Evolutionary conservation across 2,329 filamentous ascomycete genomes (phyloP).

Genomic region (Talaromyces piceae): DNA sequence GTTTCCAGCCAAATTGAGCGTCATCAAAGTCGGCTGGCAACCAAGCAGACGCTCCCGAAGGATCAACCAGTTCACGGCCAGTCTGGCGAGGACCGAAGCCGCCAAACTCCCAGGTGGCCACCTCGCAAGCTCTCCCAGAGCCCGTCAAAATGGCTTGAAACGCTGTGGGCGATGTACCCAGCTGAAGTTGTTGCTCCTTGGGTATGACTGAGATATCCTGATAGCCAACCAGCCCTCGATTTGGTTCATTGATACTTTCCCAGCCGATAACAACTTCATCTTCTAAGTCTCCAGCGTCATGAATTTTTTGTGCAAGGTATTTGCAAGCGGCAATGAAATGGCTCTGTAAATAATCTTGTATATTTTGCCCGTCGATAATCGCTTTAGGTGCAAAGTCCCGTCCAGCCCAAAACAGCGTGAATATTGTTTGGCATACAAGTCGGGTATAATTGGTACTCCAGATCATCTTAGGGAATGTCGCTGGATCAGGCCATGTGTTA

Average conservation of each 20-base stretch:
- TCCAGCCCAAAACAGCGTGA: slow-evolving; percentile 89
- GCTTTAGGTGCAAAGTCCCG: slow-evolving; percentile 91
- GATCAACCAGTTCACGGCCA: slow-evolving; percentile 74
- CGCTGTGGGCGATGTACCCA: slow-evolving; percentile 85
- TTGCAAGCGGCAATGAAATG: slow-evolving; percentile 77
- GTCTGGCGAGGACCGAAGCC: slow-evolving; percentile 87
- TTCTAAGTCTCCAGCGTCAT: slow-evolving; percentile 78
- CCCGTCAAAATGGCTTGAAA: slow-evolving; percentile 91
- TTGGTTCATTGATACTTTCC: slow-evolving; percentile 95
- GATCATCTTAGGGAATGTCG: slow-evolving; percentile 93
- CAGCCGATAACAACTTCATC: slow-evolving; percentile 85
- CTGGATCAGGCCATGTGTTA: slow-evolving; percentile 81
- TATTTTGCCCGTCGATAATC: slow-evolving; percentile 88
- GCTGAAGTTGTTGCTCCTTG: slow-evolving; percentile 79
- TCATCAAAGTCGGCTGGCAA: slow-evolving; percentile 77
- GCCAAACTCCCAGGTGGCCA: slow-evolving; percentile 90
- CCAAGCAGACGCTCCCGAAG: slow-evolving; percentile 79
- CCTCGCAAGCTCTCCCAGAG: slow-evolving; percentile 82
- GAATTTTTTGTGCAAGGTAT: slow-evolving; percentile 75
- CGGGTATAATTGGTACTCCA: slow-evolving; percentile 97
- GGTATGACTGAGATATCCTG: slow-evolving; percentile 76
- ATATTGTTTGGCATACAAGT: slow-evolving; percentile 80
- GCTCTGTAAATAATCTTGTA: slow-evolving; percentile 85
- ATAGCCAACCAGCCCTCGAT: slow-evolving; percentile 77
- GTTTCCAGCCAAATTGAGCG: slow-evolving; percentile 78